Percentiles rank a stretch among this genome's conserved stretches.
These are phyloP conservation scores for Phytophthora pistaciae DNA, from an alignment of 352 stramenopile species.

Conservation along the genomic window DNA sequence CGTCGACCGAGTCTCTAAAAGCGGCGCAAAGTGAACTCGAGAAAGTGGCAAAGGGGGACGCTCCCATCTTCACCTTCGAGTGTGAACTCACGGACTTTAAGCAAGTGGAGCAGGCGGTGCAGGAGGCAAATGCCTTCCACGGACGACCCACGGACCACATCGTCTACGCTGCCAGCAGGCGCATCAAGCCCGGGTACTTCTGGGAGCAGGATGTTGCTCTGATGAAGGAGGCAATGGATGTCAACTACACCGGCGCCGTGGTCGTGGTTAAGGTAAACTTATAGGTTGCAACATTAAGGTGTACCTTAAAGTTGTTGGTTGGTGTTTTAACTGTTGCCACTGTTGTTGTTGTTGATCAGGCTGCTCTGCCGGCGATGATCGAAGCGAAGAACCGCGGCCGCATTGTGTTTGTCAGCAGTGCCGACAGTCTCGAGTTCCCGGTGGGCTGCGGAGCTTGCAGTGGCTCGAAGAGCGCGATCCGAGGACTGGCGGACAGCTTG, in stretches of 20 bases:
- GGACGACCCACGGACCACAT: conserved; percentile 67
- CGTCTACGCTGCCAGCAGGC: conserved; percentile 50
- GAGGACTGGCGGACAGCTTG: conserved; percentile 92
- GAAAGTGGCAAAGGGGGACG: conserved; percentile 22
- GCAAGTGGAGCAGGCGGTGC: conserved; percentile 50
- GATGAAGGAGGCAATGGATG: conserved; percentile 56
- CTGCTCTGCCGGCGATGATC: conserved; percentile 70
- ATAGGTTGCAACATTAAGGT: neutral
- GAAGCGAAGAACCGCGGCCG: conserved; percentile 44
- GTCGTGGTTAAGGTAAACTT: conserved; percentile 58
- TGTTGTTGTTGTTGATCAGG: conserved; percentile 21
- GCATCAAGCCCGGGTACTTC: conserved; percentile 48
- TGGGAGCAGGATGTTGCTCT: conserved; percentile 59
- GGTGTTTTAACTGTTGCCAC: conserved; percentile 1
- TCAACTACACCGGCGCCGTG: conserved; percentile 73
- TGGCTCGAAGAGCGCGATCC: conserved; percentile 91
- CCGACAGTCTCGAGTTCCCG: conserved; percentile 57
- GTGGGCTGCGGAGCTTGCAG: conserved; percentile 92
- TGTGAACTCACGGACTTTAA: conserved; percentile 53
- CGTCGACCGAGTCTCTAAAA: conserved; percentile 45
- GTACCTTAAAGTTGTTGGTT: neutral
- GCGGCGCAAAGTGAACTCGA: conserved; percentile 44
- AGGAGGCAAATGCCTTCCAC: conserved; percentile 67
- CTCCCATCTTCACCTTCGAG: conserved; percentile 43
- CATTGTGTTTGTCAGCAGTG: conserved; percentile 70